phyloP scores from a whole-genome alignment of 176 grass and related monocot genomes.

The Avena eriantha region DNA sequence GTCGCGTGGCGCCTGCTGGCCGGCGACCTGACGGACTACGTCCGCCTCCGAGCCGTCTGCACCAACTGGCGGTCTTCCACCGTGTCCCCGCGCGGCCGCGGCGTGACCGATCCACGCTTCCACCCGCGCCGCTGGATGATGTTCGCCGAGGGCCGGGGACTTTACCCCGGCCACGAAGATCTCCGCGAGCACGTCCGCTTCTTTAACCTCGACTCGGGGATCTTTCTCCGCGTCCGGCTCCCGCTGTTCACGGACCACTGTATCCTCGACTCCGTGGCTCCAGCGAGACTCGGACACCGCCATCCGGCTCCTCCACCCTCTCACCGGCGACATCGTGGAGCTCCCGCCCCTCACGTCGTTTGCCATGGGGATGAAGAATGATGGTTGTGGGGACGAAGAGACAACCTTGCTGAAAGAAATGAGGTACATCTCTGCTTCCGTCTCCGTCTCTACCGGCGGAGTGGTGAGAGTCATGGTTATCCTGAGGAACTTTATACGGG shows the following conservation, averaged over 20 bases:
- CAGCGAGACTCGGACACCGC: constrained; percentile 22
- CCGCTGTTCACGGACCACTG: not conserved
- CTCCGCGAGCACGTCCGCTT: not conserved
- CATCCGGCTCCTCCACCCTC: constrained; percentile 15
- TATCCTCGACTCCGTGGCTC: not conserved
- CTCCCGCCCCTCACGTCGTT: not conserved
- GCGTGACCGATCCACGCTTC: constrained; percentile 5
- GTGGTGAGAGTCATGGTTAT: constrained; percentile 11
- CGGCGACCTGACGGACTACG: too few relatives aligned
- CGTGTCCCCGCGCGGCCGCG: not conserved
- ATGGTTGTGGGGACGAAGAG: too few relatives aligned
- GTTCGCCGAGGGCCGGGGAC: not conserved
- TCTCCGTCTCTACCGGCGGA: not conserved
- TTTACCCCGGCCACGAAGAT: not conserved
- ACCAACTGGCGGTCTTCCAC: not conserved
- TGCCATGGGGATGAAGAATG: not conserved
- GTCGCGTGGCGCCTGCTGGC: not conserved
- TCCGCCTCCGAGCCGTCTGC: not conserved
- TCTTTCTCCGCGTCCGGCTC: not conserved
- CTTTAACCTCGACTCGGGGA: constrained; percentile 28
- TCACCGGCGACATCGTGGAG: constrained; percentile 16
- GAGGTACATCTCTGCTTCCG: not conserved
- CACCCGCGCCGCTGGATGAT: constrained; percentile 9
- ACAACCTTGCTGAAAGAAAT: not conserved
- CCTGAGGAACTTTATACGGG: not conserved